A percentile compares a stretch with the other conserved stretches of the same genome.
These are phyloP conservation scores for Cryptococcus sp. DNA, from an alignment of 1,284 basidiomycete genomes.

Conservation along the genomic window DNA sequence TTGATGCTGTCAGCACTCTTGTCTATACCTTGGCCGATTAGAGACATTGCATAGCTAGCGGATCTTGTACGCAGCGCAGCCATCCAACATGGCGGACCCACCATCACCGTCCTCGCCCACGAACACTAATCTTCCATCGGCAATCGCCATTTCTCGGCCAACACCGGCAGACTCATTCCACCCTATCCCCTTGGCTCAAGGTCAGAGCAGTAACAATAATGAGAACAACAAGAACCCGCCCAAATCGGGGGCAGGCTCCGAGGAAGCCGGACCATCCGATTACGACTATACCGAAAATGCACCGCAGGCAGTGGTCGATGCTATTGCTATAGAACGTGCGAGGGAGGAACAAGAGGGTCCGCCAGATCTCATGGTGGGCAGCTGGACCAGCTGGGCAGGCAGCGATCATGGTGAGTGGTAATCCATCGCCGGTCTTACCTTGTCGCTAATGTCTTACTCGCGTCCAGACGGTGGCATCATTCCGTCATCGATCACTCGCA, in stretches of 20 bases:
- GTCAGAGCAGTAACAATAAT: slow-evolving; percentile 4
- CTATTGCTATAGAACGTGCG: slow-evolving; percentile 38
- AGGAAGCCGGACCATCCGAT: slow-evolving; percentile 19
- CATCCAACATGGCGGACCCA: slow-evolving; percentile 28
- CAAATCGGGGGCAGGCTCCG: neutral
- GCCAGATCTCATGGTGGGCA: slow-evolving; percentile 43
- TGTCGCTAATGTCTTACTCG: neutral
- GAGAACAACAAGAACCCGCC: neutral
- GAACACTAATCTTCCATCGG: slow-evolving; percentile 20
- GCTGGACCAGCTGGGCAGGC: slow-evolving; percentile 38
- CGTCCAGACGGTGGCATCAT: slow-evolving; percentile 33
- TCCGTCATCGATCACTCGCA: slow-evolving; percentile 45
- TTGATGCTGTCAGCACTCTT: neutral
- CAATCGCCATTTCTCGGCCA: slow-evolving; percentile 27
- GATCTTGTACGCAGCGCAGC: neutral
- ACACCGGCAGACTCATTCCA: slow-evolving; percentile 24
- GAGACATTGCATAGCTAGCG: neutral
- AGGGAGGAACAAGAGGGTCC: slow-evolving; percentile 37
- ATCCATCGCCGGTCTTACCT: no score
- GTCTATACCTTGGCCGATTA: neutral
- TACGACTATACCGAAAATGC: slow-evolving; percentile 47
- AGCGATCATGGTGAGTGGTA: slow-evolving; percentile 25
- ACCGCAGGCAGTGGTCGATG: slow-evolving; percentile 38
- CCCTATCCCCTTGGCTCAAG: slow-evolving; percentile 15
- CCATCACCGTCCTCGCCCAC: slow-evolving; percentile 11